A percentile compares a stretch with the other conserved stretches of the same genome.
Conservation (phyloP, 306 rosid genomes). For the Abrus precatorius region DNA sequence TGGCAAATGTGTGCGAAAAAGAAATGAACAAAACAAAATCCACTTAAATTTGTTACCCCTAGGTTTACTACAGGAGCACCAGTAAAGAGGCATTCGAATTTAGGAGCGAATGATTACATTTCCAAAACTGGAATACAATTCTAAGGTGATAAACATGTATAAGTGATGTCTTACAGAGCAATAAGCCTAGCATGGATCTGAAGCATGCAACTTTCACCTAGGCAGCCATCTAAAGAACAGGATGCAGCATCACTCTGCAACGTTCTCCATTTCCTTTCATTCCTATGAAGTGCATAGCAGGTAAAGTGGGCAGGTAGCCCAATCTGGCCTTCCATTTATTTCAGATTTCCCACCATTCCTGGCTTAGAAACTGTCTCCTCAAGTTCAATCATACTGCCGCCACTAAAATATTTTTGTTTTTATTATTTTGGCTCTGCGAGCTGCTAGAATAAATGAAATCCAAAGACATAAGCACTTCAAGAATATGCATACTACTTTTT, state of each 20-base stretch:
- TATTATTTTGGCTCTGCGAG: neutral
- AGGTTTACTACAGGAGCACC: too few relatives aligned
- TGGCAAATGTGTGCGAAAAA: too few relatives aligned
- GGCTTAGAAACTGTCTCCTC: neutral
- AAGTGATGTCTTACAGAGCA: neutral
- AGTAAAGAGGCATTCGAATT: neutral
- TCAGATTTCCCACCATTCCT: neutral
- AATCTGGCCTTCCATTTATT: neutral
- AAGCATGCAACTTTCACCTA: neutral
- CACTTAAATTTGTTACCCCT: too few relatives aligned
- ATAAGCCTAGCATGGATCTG: neutral
- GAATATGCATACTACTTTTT: neutral
- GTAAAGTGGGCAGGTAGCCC: neutral
- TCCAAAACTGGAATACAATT: neutral
- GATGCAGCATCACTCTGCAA: neutral
- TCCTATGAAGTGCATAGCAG: neutral
- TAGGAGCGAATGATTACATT: neutral
- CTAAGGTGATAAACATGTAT: neutral
- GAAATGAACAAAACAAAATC: neutral
- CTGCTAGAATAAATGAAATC: neutral
- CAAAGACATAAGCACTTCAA: slow-evolving; percentile 9
- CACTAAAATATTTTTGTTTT: neutral
- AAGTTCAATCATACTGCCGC: neutral
- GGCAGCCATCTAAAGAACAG: too few relatives aligned
- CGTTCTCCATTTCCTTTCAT: neutral